Percentiles rank a stretch among this genome's conserved stretches.
Evolutionary conservation across 2,329 filamentous ascomycete genomes (phyloP).

Genomic region (Fusarium marasasianum): DNA sequence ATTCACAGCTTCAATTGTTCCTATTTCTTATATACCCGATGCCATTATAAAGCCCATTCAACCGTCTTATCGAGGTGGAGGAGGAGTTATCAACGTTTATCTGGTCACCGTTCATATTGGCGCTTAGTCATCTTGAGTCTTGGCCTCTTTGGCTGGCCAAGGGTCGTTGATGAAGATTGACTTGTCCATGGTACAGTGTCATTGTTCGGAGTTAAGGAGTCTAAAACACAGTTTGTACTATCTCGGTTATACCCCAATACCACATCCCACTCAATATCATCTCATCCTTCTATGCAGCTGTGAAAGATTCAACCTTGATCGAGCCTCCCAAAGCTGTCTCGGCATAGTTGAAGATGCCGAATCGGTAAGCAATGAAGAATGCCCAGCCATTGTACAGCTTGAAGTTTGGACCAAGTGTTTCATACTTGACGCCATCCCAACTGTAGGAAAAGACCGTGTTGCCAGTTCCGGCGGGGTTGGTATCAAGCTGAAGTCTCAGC

Average conservation of each 20-base stretch:
- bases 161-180: too few species aligned
- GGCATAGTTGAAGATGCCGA: slow-evolving; percentile 60
- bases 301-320: slow-evolving; percentile 30
- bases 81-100: neutral
- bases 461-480: slow-evolving; percentile 32
- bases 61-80: too few species aligned
- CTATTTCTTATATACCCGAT: neutral
- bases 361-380: slow-evolving; percentile 61
- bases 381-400: slow-evolving; percentile 54
- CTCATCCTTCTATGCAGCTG: neutral
- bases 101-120: neutral
- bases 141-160: neutral
- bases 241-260: neutral
- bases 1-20: neutral
- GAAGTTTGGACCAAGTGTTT: slow-evolving; percentile 46
- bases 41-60: too few species aligned
- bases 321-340: slow-evolving; percentile 54
- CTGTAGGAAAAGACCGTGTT: slow-evolving; percentile 34
- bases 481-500: slow-evolving; percentile 39
- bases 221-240: neutral
- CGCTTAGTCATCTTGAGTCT: neutral
- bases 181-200: neutral
- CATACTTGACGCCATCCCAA: slow-evolving; percentile 24
- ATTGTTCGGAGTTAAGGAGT: neutral
- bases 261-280: neutral